A percentile compares a stretch with the other conserved stretches of the same genome.
phyloP scores from a whole-genome alignment of 495 filamentous ascomycete genomes.

The Neurospora africana region DNA sequence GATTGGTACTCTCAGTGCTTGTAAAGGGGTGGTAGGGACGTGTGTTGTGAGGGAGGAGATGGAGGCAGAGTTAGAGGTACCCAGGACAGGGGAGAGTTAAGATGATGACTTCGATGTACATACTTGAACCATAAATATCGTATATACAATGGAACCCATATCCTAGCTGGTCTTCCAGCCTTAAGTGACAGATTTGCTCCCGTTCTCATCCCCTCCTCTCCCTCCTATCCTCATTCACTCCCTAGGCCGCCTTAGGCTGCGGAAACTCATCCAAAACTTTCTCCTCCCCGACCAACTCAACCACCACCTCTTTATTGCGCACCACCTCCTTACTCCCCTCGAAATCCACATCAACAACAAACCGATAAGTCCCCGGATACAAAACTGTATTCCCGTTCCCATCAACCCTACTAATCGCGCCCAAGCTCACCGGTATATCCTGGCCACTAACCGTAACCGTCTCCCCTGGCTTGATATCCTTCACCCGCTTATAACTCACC shows the following conservation, averaged over 20 bases:
- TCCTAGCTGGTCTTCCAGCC: not conserved
- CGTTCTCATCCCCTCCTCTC: not conserved
- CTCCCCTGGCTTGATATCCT: constrained; percentile 28
- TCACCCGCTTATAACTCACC: constrained; percentile 44
- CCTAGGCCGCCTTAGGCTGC: constrained; percentile 6
- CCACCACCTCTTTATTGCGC: constrained; percentile 19
- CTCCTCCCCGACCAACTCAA: constrained; percentile 32
- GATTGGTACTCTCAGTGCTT: constrained; percentile 27
- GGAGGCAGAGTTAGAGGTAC: not conserved
- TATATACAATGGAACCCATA: not conserved
- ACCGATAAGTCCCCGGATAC: constrained; percentile 49
- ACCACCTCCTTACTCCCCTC: constrained; percentile 34
- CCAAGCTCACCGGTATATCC: constrained; percentile 43
- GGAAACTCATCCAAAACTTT: constrained; percentile 37
- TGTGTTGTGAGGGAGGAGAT: not conserved
- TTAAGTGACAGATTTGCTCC: not conserved
- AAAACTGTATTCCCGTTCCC: constrained; percentile 43
- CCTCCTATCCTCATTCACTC: not conserved
- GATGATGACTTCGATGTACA: not conserved
- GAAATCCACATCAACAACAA: constrained; percentile 43
- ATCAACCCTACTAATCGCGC: constrained; percentile 33
- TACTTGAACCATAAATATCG: not conserved
- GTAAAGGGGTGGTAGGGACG: not conserved
- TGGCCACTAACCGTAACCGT: constrained; percentile 31
- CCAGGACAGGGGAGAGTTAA: not conserved